Evolutionary conservation across 257 asterid genomes (phyloP).

Genomic region (Knoxia roxburghii): DNA sequence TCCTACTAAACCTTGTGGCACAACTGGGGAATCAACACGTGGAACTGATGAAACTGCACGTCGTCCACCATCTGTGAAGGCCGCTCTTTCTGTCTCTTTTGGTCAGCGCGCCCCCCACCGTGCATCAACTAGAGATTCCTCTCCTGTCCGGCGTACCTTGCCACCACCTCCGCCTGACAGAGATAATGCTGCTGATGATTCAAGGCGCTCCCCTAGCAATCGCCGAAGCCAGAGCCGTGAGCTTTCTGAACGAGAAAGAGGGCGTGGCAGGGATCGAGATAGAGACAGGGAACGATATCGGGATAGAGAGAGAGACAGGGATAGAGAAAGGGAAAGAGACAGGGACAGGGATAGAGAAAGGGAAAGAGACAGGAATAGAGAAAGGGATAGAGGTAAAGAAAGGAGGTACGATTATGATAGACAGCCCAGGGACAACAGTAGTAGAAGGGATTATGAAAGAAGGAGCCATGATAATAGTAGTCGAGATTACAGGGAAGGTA

Average conservation of each 20-base stretch:
- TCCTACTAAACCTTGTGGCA: constrained; percentile 78
- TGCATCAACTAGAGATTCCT: constrained; percentile 92
- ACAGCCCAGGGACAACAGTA: constrained; percentile 49
- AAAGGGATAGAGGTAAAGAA: constrained; percentile 28
- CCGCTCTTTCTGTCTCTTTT: constrained; percentile 95
- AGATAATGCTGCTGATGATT: constrained; percentile 36
- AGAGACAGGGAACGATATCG: constrained; percentile 26
- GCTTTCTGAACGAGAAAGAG: constrained; percentile 60
- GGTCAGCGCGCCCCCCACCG: constrained; percentile 99
- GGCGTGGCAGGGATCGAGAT: constrained; percentile 31
- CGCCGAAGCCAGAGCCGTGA: constrained; percentile 71
- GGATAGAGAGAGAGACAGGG: constrained; percentile 39
- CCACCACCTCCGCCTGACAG: constrained; percentile 52
- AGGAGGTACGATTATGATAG: constrained; percentile 35
- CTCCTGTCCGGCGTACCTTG: constrained; percentile 78
- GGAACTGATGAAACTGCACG: constrained; percentile 92
- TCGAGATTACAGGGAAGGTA: constrained; percentile 34
- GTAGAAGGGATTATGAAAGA: constrained; percentile 64
- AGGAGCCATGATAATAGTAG: constrained; percentile 37
- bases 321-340: constrained; percentile 30
- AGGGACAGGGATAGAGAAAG: constrained; percentile 33
- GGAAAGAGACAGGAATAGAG: constrained; percentile 33
- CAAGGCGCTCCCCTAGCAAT: constrained; percentile 50
- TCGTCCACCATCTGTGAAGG: constrained; percentile 97
- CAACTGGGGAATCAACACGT: constrained; percentile 85